These are phyloP conservation scores for Grosmannia huntii DNA, from an alignment of 2,329 filamentous ascomycete genomes.

Conservation along the genomic window DNA sequence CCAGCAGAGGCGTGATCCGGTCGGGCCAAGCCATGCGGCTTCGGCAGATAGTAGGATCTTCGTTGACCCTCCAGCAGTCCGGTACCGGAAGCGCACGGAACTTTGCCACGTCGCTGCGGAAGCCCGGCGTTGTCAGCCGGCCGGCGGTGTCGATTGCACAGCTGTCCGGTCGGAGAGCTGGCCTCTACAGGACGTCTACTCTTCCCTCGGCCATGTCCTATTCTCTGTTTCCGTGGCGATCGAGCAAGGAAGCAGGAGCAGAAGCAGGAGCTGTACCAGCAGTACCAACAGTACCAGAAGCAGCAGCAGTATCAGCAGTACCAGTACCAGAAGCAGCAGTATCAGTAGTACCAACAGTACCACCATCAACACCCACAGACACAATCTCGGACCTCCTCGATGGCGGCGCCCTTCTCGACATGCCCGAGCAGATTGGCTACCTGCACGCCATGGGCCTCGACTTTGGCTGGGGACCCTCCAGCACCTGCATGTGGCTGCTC, in stretches of 20 bases:
- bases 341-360: background rate
- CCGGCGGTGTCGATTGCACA: background rate
- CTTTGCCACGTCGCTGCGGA: constrained; percentile 19
- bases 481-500: constrained; percentile 58
- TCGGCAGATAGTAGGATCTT: constrained; percentile 21
- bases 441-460: constrained; percentile 73
- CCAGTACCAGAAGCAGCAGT: background rate
- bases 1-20: constrained; percentile 38
- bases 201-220: constrained; percentile 10
- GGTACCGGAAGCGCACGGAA: constrained; percentile 1
- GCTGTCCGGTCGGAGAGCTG: background rate
- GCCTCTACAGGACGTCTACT: constrained; percentile 4
- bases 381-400: constrained; percentile 16
- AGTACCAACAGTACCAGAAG: too few species aligned
- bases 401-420: constrained; percentile 34
- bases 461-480: constrained; percentile 71
- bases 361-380: background rate
- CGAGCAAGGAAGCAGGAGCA: background rate
- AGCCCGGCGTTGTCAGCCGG: background rate
- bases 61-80: background rate
- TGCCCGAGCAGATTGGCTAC: constrained; percentile 71
- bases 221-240: constrained; percentile 10
- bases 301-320: background rate
- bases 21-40: constrained; percentile 29
- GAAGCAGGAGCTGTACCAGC: background rate